These are phyloP conservation scores for Dactylellina haptotyla DNA, from an alignment of 2,329 filamentous ascomycete genomes.

Conservation along the genomic window DNA sequence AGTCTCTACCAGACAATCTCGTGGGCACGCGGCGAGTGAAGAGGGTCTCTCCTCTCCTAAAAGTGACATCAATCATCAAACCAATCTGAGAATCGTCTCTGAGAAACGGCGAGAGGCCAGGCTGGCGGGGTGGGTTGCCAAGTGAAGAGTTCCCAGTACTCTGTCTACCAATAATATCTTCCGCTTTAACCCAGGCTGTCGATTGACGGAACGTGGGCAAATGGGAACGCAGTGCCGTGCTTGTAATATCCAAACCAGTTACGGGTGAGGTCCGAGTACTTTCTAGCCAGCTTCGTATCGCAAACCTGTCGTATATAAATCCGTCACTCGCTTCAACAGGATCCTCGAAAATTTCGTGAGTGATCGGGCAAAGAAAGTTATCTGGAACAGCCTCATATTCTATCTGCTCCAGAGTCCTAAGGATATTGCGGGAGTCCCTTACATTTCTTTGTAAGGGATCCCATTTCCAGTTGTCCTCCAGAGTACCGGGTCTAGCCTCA, in stretches of 20 bases:
- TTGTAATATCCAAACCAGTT: slow-evolving; percentile 58
- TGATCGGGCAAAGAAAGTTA: slow-evolving; percentile 60
- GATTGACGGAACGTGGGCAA: slow-evolving; percentile 55
- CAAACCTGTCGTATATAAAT: slow-evolving; percentile 60
- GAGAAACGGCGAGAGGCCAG: background rate
- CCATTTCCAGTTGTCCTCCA: background rate
- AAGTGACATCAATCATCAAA: slow-evolving; percentile 22
- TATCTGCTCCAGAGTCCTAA: too few relatives aligned
- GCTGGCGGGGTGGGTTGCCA: background rate
- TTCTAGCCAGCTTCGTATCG: slow-evolving; percentile 60
- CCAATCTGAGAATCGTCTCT: background rate
- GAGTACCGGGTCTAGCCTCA: too few relatives aligned
- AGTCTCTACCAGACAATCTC: slow-evolving; percentile 45
- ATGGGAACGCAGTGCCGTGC: slow-evolving; percentile 55
- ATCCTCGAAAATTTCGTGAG: slow-evolving; percentile 59
- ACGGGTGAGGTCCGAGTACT: slow-evolving; percentile 59
- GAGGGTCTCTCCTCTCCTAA: slow-evolving; percentile 30
- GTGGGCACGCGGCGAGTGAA: slow-evolving; percentile 40
- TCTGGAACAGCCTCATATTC: slow-evolving; percentile 57
- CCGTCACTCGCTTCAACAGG: slow-evolving; percentile 60
- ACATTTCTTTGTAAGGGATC: slow-evolving; percentile 24
- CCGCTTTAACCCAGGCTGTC: slow-evolving; percentile 56
- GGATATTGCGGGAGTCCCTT: slow-evolving; percentile 18
- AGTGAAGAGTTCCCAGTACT: background rate
- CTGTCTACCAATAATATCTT: slow-evolving; percentile 44